Evolutionary conservation across 225 moss, liverwort and hornwort species (phyloP).

Genomic region (Physcomitrellopsis africana): DNA sequence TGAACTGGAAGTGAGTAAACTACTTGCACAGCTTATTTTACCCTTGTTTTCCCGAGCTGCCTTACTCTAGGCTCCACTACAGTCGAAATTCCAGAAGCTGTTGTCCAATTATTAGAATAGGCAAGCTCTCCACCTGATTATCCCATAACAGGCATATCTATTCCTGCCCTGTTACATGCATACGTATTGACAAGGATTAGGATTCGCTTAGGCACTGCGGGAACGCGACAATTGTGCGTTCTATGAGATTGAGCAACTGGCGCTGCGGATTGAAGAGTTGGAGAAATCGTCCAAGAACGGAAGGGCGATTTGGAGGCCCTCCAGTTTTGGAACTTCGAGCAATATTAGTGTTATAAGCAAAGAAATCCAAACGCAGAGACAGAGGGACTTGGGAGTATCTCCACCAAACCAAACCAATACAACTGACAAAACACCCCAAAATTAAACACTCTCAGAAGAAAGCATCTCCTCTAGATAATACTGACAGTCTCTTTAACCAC

Average conservation of each 20-base stretch:
- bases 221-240: conserved; percentile 32
- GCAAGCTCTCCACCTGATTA: conserved; percentile 20
- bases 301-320: conserved; percentile 24
- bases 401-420: conserved; percentile 21
- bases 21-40: background rate
- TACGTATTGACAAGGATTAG: background rate
- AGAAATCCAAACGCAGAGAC: conserved; percentile 17
- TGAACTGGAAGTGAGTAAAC: conserved; percentile 45
- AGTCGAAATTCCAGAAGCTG: background rate
- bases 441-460: conserved; percentile 5
- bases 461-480: background rate
- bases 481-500: background rate
- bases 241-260: conserved; percentile 37
- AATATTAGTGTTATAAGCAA: background rate
- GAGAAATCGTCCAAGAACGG: conserved; percentile 33
- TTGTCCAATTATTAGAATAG: conserved; percentile 32
- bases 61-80: background rate
- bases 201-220: conserved; percentile 28
- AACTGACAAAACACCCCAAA: conserved; percentile 33
- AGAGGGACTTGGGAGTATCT: conserved; percentile 21
- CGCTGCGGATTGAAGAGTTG: conserved; percentile 39
- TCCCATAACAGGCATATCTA: background rate
- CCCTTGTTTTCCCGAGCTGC: background rate
- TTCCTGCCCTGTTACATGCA: background rate
- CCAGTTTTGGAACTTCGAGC: conserved; percentile 1